Base-by-base conservation (phyloP, 805 yeast genomes). In the Jamesozyma gamospora region DNA sequence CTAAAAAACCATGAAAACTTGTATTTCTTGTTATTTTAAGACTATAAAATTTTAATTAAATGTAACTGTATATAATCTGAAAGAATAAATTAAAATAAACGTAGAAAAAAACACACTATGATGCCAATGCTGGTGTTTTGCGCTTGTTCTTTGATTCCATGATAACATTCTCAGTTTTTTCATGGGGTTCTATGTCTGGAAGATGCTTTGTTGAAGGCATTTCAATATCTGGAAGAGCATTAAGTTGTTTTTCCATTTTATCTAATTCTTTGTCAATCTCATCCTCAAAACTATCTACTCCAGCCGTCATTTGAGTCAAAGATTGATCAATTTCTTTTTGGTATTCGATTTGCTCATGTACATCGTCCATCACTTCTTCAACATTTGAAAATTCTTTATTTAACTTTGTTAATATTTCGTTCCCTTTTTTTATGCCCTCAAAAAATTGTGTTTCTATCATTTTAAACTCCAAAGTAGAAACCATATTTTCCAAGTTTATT, bases 401-500 rank as follows among this genome's bases (percentile, higher is more conserved):
- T 43, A 92, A 67, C 49, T 75, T 77, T 47, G 73, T 79, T 49
- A 92, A 70, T 11, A 85, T 84, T 37, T 70, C 63, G 53, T 82
- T 87, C 18, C 98, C 97, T 47, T 81, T 79, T 49, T 78, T 70
- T 25, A 92, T 65, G 0, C 96, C 96, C 42, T 72, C 72, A 3
- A 88, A 49, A 32, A 92, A 87, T 51, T 87, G 95, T 46, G 77
- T 76, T 56, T 92, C 97, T 26, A 92, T 78, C 42, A 85, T 63
- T 52, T 94, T 90, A 64, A 86, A 87, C 60, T 92, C 97, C 28
- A 92, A 82, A 9, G 79, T 79, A 17, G 77, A 72, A 8, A 85
- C 81, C 58, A 92, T 71, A 43, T 75, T 72, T 57, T 90, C 96
- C 28, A 92, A 60, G 29, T 82, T 81, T 41, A 78, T 80, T 25